Evolutionary conservation across 345 rosid species (phyloP).

Genomic region (Corchorus olitorius): DNA sequence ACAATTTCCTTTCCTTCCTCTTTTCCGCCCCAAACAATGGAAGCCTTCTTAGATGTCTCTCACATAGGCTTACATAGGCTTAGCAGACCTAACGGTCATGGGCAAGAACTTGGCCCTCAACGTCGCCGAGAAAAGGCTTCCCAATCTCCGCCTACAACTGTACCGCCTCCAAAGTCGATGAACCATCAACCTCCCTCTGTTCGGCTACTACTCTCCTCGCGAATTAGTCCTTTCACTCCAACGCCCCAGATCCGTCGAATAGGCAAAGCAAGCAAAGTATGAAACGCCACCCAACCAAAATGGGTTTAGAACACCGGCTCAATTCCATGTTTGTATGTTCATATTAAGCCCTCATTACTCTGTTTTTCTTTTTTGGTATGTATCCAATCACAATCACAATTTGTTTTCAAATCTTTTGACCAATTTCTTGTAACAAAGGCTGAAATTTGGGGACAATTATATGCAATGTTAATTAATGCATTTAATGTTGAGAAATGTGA

Average conservation of each 20-base stretch:
- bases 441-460: not conserved
- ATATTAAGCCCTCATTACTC: not conserved
- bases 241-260: too few relatives aligned
- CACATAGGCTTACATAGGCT: slow-evolving; percentile 85
- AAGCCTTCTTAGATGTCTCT: slow-evolving; percentile 58
- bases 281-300: too few relatives aligned
- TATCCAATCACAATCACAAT: not conserved
- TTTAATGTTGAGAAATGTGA: not conserved
- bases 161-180: too few relatives aligned
- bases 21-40: slow-evolving; percentile 42
- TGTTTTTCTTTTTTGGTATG: not conserved
- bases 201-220: too few relatives aligned
- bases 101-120: slow-evolving; percentile 94
- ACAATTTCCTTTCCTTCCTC: slow-evolving; percentile 4
- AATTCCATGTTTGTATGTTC: not conserved
- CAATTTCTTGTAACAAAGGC: not conserved
- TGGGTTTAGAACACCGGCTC: too few relatives aligned
- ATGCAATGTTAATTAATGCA: not conserved
- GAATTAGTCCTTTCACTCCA: too few relatives aligned
- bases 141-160: too few relatives aligned
- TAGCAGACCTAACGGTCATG: slow-evolving; percentile 93
- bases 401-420: not conserved
- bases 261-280: too few relatives aligned
- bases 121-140: slow-evolving; percentile 62
- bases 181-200: too few relatives aligned